These are phyloP conservation scores for Acaromyces ingoldii DNA, from an alignment of 1,284 basidiomycete genomes.

Conservation along the genomic window DNA sequence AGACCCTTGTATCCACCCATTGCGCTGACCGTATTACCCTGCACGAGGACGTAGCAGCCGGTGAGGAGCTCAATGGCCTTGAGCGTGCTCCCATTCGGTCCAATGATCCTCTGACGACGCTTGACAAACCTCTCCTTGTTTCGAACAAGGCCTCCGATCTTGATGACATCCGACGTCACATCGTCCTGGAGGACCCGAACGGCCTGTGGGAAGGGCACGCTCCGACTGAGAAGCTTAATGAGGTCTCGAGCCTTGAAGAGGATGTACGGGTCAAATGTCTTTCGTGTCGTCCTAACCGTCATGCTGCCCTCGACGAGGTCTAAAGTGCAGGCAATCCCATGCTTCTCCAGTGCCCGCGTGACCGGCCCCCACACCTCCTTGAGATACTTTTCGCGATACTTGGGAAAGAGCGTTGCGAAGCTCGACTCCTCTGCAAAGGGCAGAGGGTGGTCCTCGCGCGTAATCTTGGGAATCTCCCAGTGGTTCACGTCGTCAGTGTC, in stretches of 20 bases:
- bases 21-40: constrained; percentile 94
- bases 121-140: constrained; percentile 99
- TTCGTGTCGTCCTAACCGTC: constrained; percentile 93
- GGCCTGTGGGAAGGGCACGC: constrained; percentile 75
- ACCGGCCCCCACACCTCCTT: constrained; percentile 90
- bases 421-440: constrained; percentile 91
- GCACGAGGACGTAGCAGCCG: constrained; percentile 93
- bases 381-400: constrained; percentile 94
- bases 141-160: constrained; percentile 86
- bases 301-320: constrained; percentile 95
- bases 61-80: constrained; percentile 99
- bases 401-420: constrained; percentile 96
- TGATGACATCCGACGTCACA: constrained; percentile 93
- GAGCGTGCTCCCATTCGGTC: constrained; percentile 89
- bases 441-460: constrained; percentile 63
- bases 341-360: constrained; percentile 75
- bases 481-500: constrained; percentile 98
- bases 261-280: constrained; percentile 94
- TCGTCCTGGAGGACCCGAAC: constrained; percentile 86
- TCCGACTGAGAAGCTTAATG: constrained; percentile 88
- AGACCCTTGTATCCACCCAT: constrained; percentile 94
- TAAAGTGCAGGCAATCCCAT: constrained; percentile 82
- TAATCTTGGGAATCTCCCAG: constrained; percentile 86
- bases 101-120: constrained; percentile 89
- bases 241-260: constrained; percentile 92